Percentiles rank a stretch among this genome's conserved stretches.
These are phyloP conservation scores for Paxillus involutus DNA, from an alignment of 768 basidiomycete genomes.

Conservation along the genomic window DNA sequence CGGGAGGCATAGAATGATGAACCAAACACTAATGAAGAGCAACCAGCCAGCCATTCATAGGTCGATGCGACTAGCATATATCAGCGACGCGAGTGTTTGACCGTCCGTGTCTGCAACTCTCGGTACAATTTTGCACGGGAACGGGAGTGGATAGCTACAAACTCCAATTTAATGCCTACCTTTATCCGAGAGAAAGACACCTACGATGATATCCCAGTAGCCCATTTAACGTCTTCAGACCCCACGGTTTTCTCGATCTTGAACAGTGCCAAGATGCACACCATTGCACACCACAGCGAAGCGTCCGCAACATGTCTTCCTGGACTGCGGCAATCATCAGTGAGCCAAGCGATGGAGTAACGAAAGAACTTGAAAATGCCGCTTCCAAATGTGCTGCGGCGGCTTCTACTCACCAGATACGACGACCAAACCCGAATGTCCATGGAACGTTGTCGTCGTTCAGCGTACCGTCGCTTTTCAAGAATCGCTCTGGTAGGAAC, in stretches of 20 bases:
- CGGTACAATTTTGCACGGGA: constrained; percentile 13
- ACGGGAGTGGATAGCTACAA: constrained; percentile 15
- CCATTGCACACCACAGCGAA: constrained; percentile 22
- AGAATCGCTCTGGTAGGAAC: too few relatives aligned
- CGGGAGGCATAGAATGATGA: background rate
- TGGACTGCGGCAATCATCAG: constrained; percentile 5
- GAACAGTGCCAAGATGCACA: constrained; percentile 15
- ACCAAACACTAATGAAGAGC: too few relatives aligned
- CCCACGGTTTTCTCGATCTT: constrained; percentile 16
- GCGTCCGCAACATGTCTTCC: constrained; percentile 23
- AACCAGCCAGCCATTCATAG: background rate
- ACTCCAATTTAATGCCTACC: background rate
- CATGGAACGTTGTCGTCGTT: too few relatives aligned
- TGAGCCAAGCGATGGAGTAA: too few relatives aligned
- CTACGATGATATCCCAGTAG: constrained; percentile 11
- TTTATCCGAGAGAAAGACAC: background rate
- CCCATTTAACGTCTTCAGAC: constrained; percentile 17
- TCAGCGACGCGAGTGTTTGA: constrained; percentile 11
- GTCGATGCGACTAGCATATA: constrained; percentile 5
- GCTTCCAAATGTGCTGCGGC: too few relatives aligned
- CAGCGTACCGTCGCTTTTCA: too few relatives aligned
- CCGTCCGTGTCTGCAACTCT: constrained; percentile 16
- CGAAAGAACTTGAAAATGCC: too few relatives aligned
- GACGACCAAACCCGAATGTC: background rate
- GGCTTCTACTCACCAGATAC: constrained; percentile 14